Evolutionary conservation across 2,329 filamentous ascomycete species (phyloP), one percentile per base, ranked within the genome.

Genomic region (Paraphoma sp.): DNA sequence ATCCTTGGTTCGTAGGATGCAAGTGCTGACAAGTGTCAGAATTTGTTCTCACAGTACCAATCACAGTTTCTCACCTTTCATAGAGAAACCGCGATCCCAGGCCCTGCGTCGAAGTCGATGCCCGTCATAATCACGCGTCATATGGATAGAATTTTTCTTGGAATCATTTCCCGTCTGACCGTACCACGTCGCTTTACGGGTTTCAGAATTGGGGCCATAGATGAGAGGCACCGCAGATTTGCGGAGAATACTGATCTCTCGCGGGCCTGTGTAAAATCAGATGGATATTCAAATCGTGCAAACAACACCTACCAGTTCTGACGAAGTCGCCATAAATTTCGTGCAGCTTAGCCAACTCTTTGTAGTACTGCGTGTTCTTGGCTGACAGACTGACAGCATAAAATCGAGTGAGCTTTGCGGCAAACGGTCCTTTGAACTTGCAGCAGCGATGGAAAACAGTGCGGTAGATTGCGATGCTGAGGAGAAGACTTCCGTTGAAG

Each of bases 251-350:
- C 59, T 63, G 38, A 73, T 61, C 30, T 72, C 69, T 12, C 65
- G 59, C 4, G 69, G 69, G 1, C 60, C 63, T 65, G 28, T 9
- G n/a, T 42, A 12, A 10, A 31, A n/a, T 12, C 17, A 14, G 14
- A 9, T 36, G 12, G 7, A 14, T 6, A 10, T 36, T 36, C 33
- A 36, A 10, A 10, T 23, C 23, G 23, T 23, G 23, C 23, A 23
- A 51, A 45, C 33, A 16, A 31, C 17, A 54, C 49, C 57, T 57
- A 74, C 75, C 75, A 9, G 68, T 71, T 29, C 73, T 68, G 6
- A 76, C 68, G 57, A 75, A 69, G 43, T 76, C 69, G 18, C 75
- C 75, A 56, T 76, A 75, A 36, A 64, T 51, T 0, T 57, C 45
- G 51, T 76, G 74, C 53, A 76, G 53, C 38, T 60, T 61, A 4